A percentile compares a stretch with the other conserved stretches of the same genome.
Evolutionary conservation across 2,329 filamentous ascomycete species (phyloP).

Genomic region (Colletotrichum australisinense): DNA sequence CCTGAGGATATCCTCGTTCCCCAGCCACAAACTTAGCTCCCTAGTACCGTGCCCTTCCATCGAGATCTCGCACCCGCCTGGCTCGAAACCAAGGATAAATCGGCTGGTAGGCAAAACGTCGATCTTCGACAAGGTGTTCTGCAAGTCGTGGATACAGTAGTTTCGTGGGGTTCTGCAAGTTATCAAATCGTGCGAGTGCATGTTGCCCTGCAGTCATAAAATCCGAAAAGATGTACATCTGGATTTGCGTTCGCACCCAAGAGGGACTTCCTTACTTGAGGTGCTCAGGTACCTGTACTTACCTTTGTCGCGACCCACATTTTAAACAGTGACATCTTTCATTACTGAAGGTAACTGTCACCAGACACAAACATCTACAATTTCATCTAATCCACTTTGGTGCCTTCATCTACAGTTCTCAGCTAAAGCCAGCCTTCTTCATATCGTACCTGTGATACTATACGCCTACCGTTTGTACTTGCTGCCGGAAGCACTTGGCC

Average conservation of each 20-base stretch:
- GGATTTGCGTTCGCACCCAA: background rate
- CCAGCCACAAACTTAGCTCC: background rate
- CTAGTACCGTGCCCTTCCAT: background rate
- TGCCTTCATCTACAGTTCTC: background rate
- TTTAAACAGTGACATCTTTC: background rate
- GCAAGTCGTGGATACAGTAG: background rate
- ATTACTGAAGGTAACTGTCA: background rate
- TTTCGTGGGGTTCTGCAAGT: background rate
- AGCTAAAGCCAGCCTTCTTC: background rate
- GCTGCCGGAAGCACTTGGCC: background rate
- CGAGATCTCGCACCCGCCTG: slow-evolving; percentile 12
- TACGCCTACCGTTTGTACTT: background rate
- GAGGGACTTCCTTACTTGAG: background rate
- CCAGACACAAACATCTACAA: background rate
- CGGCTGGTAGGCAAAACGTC: background rate
- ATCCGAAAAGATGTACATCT: background rate
- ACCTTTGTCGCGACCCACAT: background rate
- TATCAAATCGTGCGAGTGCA: background rate
- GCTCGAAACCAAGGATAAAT: background rate
- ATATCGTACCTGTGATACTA: background rate
- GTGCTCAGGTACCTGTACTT: background rate
- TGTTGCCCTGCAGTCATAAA: background rate
- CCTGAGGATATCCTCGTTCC: background rate
- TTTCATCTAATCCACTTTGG: background rate
- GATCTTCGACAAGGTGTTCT: background rate